Percentiles rank a stretch among this genome's conserved stretches.
Conservation (phyloP, 345 rosid genomes). For the Streptanthus diversifolius region DNA sequence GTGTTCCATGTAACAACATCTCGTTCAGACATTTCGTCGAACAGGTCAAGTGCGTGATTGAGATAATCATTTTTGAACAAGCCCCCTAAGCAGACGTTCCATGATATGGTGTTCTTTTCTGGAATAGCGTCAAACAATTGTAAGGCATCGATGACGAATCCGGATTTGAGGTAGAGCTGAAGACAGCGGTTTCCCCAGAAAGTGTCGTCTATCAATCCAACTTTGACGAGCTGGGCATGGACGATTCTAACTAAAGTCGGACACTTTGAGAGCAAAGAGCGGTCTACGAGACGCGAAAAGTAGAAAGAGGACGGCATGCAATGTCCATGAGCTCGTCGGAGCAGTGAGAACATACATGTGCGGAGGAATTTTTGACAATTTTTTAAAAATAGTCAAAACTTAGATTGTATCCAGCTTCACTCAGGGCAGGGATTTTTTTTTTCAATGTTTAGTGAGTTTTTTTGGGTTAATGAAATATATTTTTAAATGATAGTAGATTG, state of each 20-base stretch:
- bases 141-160: constrained; percentile 38
- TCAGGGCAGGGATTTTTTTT: background rate
- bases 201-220: constrained; percentile 43
- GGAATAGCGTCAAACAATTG: constrained; percentile 46
- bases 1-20: constrained; percentile 77
- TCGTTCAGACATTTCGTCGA: constrained; percentile 64
- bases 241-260: constrained; percentile 32
- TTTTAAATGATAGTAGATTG: too few species aligned
- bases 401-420: too few species aligned
- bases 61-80: constrained; percentile 30
- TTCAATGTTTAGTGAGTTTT: background rate
- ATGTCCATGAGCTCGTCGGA: constrained; percentile 40
- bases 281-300: constrained; percentile 43
- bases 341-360: constrained; percentile 30
- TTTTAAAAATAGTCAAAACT: too few species aligned
- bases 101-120: constrained; percentile 48
- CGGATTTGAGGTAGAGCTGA: constrained; percentile 53
- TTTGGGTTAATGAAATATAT: too few species aligned
- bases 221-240: constrained; percentile 62
- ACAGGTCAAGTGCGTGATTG: constrained; percentile 37
- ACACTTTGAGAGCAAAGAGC: constrained; percentile 41
- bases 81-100: constrained; percentile 62
- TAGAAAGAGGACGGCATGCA: constrained; percentile 35
- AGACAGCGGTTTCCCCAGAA: constrained; percentile 68
- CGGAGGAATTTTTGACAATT: background rate